Base-by-base conservation (phyloP, 805 yeast species). In the Starmera caribaea region DNA sequence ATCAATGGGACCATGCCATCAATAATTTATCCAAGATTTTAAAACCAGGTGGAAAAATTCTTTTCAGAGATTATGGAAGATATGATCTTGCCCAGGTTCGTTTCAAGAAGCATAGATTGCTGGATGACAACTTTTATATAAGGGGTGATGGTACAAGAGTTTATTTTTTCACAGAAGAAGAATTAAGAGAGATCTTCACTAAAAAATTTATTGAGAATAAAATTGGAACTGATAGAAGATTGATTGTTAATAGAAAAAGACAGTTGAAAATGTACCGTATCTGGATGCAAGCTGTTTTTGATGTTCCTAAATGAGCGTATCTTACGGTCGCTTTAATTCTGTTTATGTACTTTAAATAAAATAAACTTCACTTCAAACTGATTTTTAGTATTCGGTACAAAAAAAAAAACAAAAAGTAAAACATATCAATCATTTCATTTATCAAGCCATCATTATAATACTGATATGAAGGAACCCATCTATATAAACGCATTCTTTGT, bases 61-160 rank as follows among this genome's bases (percentile, higher is more conserved):
- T 90, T 34, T 85, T 92, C 59, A 69, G 98, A 56, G 98, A 92
- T 59, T 92, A 92, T 56, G 97, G 97, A 3, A 73, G 97, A 47
- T 92, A 90, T 55, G 98, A 92, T 61, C 67, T 92, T 60, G 96
- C 98, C 0, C 98, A 92, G 57, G 81, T 92, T 40, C 65, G 98
- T 50, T 88, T 90, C 67, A 92, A 92, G 62, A 84, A 83, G 58
- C 82, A 85, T 36, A 74, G 97, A 51, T 62, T 86, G 24, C 59
- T 92, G 40, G 96, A 86, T 40, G 97, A 90, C 41, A 89, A 92
- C 60, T 92, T 92, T 55, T 92, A 92, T 61, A 87, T 89, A 31
- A 76, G 98, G 54, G 98, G 98, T 31, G 98, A 92, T 58, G 98
- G 98, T 36, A 92, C 98, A 0, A 71, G 98, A 50, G 98, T 92